Evolutionary conservation across 352 stramenopile species (phyloP), one percentile per base, ranked within the genome.

Genomic region (Globisporangium nunn): DNA sequence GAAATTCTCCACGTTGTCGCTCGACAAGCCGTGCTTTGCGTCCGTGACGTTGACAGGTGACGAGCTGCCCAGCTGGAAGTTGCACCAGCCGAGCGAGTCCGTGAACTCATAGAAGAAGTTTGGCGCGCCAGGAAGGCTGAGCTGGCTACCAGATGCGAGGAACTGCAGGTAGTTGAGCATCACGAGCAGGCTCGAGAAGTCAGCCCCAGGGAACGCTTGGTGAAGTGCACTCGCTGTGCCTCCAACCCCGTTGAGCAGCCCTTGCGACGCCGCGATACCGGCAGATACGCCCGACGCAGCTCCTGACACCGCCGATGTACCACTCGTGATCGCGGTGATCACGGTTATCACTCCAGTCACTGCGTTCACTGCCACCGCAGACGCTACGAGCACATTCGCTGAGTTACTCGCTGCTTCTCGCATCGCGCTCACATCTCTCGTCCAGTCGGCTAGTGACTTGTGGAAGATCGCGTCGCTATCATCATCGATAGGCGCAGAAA

Each of bases 161-260:
- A 90, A 90, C 61, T 90, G 80, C 29, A 90, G 59, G 31, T 90
- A 90, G 52, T 78, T 79, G 56, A 90, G 63, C 64, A 90, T 70
- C 61, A 85, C 74, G 33, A 79, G 71, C 10, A 90, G 56, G 23
- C 64, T 71, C n/a, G 72, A 79, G 18, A 83, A 23, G 40, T 90
- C 80, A 0, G 75, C 69, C 30, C 64, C 61, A 8, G 78, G 75
- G 14, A 73, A 55, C 52, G 39, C 64, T 51, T 43, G 52, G 44
- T 51, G 41, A 52, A 64, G 23, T 11, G 15, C 52, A 52, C 60
- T 40, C 31, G 46, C 52, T 39, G 63, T 45, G 48, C 59, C 58
- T 18, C 55, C 45, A 18, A 75, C 48, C 11, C 50, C 54, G 31
- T 70, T 58, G 29, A 78, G 28, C 11, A 75, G 18, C 11, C 67